Evolutionary conservation across 352 stramenopile species (phyloP).

Genomic region (Globisporangium spiculum): DNA sequence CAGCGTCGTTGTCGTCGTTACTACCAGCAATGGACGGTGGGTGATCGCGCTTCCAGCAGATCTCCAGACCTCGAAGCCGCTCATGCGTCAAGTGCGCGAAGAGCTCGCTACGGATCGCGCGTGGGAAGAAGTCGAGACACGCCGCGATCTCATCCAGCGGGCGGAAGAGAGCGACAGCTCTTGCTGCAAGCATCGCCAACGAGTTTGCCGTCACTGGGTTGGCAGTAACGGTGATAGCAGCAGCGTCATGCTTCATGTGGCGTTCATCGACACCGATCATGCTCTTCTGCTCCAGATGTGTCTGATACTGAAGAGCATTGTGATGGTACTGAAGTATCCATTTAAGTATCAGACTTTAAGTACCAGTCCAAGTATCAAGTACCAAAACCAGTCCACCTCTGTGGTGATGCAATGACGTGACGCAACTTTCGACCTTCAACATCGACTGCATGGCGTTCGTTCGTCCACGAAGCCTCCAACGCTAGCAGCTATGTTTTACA

Average conservation of each 20-base stretch:
- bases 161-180: conserved; percentile 25
- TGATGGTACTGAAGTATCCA: neutral
- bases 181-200: conserved; percentile 31
- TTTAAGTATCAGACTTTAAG: neutral
- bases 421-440: neutral
- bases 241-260: neutral
- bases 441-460: neutral
- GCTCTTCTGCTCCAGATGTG: neutral
- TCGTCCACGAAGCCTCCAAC: too few relatives aligned
- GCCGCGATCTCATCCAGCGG: conserved; percentile 36
- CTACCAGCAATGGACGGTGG: neutral
- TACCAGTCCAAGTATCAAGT: neutral
- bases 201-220: neutral
- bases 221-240: neutral
- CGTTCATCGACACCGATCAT: neutral
- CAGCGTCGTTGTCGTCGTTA: conserved; percentile 13
- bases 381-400: too few relatives aligned
- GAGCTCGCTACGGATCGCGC: conserved; percentile 35
- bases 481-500: too few relatives aligned
- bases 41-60: conserved; percentile 27
- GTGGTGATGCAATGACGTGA: neutral
- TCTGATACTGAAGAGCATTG: neutral
- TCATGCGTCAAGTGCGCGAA: conserved; percentile 39
- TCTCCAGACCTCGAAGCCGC: conserved; percentile 46
- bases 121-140: conserved; percentile 43